Conservation (phyloP, 73 alveolate genomes). For the Paramecium pentaurelia region DNA sequence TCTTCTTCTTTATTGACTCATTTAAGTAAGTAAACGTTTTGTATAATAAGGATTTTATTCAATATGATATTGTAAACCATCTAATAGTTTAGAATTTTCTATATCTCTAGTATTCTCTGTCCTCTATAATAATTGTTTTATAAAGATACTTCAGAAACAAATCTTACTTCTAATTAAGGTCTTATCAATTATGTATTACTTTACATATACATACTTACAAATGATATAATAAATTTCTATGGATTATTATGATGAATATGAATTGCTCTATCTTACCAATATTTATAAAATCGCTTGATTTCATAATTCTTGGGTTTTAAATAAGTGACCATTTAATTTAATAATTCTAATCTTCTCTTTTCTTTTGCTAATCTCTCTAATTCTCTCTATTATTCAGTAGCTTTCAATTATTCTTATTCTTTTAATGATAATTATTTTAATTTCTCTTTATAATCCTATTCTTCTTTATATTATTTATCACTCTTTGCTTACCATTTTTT, state of each 20-base stretch:
- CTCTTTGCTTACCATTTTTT: neutral
- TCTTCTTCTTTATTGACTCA: constrained; percentile 30
- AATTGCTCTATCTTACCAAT: neutral
- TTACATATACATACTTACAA: neutral
- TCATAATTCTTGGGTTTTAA: neutral
- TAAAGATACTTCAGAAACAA: neutral
- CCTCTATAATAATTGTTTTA: neutral
- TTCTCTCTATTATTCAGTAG: neutral
- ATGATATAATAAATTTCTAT: neutral
- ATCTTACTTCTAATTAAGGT: neutral
- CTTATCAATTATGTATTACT: neutral
- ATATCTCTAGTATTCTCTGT: neutral
- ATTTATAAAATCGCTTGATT: neutral
- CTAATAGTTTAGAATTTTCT: neutral
- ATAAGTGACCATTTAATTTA: neutral
- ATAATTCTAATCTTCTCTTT: neutral
- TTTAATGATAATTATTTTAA: neutral
- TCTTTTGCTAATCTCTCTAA: neutral
- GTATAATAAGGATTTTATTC: neutral
- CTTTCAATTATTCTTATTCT: neutral
- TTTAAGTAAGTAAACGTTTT: neutral
- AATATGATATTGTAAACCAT: neutral
- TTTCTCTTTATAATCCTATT: neutral
- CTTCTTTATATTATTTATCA: neutral
- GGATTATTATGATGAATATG: neutral